Evolutionary conservation across 2,329 filamentous ascomycete genomes (phyloP).

Genomic region (Fusarium oxysporum): DNA sequence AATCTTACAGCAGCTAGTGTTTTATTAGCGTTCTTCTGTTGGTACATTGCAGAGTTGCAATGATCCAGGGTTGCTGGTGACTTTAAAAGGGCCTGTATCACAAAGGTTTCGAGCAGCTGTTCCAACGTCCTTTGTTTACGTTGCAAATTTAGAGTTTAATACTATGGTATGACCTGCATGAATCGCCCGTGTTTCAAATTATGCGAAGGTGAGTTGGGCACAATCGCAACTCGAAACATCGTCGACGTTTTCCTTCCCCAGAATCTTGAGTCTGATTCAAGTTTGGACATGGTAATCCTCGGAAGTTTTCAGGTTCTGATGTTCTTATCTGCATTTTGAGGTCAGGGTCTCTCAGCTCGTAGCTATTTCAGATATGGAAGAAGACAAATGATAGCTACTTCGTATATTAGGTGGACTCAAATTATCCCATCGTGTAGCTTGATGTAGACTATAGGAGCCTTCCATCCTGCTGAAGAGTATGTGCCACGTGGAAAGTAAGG

Average conservation of each 20-base stretch:
- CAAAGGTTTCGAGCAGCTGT: slow-evolving; percentile 9
- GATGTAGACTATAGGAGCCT: background rate
- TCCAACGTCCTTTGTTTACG: background rate
- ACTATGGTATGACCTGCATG: slow-evolving; percentile 12
- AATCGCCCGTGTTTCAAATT: slow-evolving; percentile 19
- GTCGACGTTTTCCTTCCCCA: background rate
- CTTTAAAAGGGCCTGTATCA: slow-evolving; percentile 1
- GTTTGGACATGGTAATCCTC: background rate
- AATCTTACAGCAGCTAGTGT: background rate
- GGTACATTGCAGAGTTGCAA: background rate
- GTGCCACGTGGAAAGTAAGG: background rate
- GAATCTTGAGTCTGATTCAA: background rate
- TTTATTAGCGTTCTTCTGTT: background rate
- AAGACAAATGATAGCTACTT: background rate
- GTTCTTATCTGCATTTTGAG: background rate
- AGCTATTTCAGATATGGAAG: background rate
- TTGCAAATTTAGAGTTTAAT: slow-evolving; percentile 12
- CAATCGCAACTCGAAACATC: slow-evolving; percentile 3
- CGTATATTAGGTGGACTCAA: background rate
- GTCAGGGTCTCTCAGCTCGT: background rate
- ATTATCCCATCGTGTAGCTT: background rate
- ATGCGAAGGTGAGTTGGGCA: background rate
- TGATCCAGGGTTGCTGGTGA: background rate
- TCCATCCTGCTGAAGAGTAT: background rate
- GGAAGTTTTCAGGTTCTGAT: too few relatives aligned